Evolutionary conservation across 2,329 filamentous ascomycete species (phyloP), one percentile per base, ranked within the genome.

Genomic region (Cladosporium velox): DNA sequence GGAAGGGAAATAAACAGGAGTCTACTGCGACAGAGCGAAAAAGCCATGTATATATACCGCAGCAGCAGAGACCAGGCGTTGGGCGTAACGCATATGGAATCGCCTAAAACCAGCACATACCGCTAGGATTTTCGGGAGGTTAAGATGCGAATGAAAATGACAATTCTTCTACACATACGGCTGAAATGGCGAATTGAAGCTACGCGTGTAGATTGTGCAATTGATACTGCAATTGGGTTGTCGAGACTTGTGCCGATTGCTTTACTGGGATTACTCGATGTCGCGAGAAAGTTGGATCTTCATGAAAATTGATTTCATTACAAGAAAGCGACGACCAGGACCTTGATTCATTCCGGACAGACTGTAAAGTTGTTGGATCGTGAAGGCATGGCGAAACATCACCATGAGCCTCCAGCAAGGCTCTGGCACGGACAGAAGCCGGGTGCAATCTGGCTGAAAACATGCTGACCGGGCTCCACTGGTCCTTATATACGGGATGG

Each of bases 31-130:
- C 8, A 54, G 32, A 63, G 60, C 52, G 26, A 51, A 38, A 51
- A 26, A 49, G 62, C 52, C 52, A 41, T 58, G 52, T 65, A 65
- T 34, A 65, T 58, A 58, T 59, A 65, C 62, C 62, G 47, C 21
- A 51, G 49, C 60, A 52, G 60, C 60, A 52, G 10, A 26, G 32
- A 52, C 57, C 30, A 28, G 60, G 60, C 60, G 60, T 55, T 38
- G 60, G 49, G 60, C 49, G 60, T 30, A 51, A 41, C 21, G 60
- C 60, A 44, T 30, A 26, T 21, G 32, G 30, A 54, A 51, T 28
- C 59, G 15, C 57, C 35, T 49, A 18, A 41, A 21, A 51, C 49
- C 60, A 55, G 49, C 60, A 63, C 14, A 55, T 38, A 55, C 30
- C 49, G 60, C 34, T 41, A 54, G 60, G 60, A 32, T 54, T 55